These are phyloP conservation scores for Ceratobasidium sp. DNA, from an alignment of 1,284 basidiomycete genomes.

Conservation along the genomic window DNA sequence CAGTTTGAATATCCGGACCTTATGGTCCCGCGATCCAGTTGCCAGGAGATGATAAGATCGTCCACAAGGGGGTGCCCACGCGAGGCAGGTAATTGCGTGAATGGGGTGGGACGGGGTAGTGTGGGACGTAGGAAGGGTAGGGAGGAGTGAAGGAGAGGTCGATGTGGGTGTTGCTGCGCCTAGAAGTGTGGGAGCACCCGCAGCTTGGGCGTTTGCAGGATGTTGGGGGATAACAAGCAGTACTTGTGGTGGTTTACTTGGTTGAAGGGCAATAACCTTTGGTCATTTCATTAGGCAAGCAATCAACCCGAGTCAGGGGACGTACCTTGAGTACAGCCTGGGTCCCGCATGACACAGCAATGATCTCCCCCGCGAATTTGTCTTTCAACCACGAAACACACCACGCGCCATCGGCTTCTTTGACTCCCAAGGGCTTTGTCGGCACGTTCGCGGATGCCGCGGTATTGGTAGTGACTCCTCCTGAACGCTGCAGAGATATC, in stretches of 20 bases:
- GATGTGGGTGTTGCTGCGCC: slow-evolving; percentile 47
- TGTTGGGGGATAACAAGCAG: slow-evolving; percentile 54
- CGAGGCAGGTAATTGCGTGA: slow-evolving; percentile 79
- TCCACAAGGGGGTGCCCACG: slow-evolving; percentile 93
- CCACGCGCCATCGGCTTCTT: slow-evolving; percentile 91
- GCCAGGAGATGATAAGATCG: slow-evolving; percentile 92
- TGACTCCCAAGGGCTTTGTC: slow-evolving; percentile 62
- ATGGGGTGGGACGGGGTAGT: slow-evolving; percentile 51
- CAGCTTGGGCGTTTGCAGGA: slow-evolving; percentile 53
- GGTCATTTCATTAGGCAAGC: background rate
- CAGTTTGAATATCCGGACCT: slow-evolving; percentile 87
- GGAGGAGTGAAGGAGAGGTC: slow-evolving; percentile 47
- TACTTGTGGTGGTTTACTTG: slow-evolving; percentile 55
- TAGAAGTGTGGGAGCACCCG: slow-evolving; percentile 45
- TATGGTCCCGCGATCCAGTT: slow-evolving; percentile 86
- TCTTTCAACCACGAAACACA: slow-evolving; percentile 94
- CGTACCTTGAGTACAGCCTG: slow-evolving; percentile 80
- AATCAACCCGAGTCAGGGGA: background rate
- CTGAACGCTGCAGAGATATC: slow-evolving; percentile 60
- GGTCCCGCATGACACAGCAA: slow-evolving; percentile 81
- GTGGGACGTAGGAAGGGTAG: slow-evolving; percentile 48
- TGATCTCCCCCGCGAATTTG: slow-evolving; percentile 84
- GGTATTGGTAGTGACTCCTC: slow-evolving; percentile 33
- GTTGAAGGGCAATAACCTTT: slow-evolving; percentile 63
- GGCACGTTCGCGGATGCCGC: slow-evolving; percentile 27